phyloP scores from a whole-genome alignment of 2,329 filamentous ascomycete genomes.

The Trichoderma lentiforme region DNA sequence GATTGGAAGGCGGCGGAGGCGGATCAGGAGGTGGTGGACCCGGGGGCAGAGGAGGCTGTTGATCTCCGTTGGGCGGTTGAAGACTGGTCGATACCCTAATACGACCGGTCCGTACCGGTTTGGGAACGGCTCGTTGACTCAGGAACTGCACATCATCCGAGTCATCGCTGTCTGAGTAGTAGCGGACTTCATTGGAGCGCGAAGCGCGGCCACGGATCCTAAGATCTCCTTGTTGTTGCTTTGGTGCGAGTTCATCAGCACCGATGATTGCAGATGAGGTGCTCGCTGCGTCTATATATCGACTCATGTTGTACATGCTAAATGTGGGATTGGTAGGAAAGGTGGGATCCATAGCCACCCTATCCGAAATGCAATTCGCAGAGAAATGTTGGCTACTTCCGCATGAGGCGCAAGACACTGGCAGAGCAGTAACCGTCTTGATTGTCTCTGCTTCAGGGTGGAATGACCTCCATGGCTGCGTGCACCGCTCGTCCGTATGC shows the following conservation, averaged over 20 bases:
- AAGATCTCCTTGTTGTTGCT: constrained; percentile 27
- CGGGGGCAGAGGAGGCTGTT: constrained; percentile 39
- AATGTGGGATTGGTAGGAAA: constrained; percentile 44
- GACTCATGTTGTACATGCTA: constrained; percentile 47
- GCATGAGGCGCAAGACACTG: constrained; percentile 55
- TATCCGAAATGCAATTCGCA: constrained; percentile 46
- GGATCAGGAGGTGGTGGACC: constrained; percentile 35
- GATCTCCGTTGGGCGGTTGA: constrained; percentile 32
- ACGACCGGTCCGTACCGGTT: constrained; percentile 30
- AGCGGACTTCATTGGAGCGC: constrained; percentile 40
- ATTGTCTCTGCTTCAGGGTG: constrained; percentile 38
- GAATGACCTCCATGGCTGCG: constrained; percentile 59
- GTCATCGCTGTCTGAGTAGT: constrained; percentile 47
- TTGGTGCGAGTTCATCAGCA: constrained; percentile 23
- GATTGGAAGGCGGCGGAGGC: constrained; percentile 26
- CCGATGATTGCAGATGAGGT: constrained; percentile 38
- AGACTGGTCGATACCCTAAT: constrained; percentile 42
- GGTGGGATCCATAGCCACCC: neutral
- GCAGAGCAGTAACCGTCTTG: constrained; percentile 49
- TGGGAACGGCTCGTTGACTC: constrained; percentile 31
- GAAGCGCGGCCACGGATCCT: constrained; percentile 35
- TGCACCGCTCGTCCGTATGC: constrained; percentile 60
- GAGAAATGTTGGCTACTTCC: constrained; percentile 54
- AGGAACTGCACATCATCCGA: constrained; percentile 48
- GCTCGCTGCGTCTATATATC: constrained; percentile 48